These are phyloP conservation scores for Harringtonia lauricola DNA, from an alignment of 2,329 filamentous ascomycete genomes.

Conservation along the genomic window DNA sequence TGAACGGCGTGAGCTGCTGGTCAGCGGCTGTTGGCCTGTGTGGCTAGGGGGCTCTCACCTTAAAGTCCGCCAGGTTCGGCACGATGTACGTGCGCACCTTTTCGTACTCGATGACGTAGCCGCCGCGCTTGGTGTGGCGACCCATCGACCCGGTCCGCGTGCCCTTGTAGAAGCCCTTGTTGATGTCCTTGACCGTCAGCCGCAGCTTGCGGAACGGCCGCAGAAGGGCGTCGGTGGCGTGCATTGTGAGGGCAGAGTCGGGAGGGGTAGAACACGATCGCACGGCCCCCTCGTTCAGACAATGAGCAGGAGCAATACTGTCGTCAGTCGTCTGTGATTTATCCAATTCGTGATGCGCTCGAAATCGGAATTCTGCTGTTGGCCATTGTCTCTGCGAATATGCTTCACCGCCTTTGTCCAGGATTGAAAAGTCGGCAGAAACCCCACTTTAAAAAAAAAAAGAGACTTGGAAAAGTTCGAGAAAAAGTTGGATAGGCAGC, in stretches of 20 bases:
- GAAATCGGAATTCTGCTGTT: no score
- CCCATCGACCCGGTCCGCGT: conserved; percentile 84
- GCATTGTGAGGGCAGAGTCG: conserved; percentile 34
- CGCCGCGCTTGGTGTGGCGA: conserved; percentile 69
- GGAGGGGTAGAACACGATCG: no score
- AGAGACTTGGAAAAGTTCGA: no score
- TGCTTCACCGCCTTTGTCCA: conserved; percentile 9
- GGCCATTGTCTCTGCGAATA: no score
- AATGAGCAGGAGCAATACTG: no score
- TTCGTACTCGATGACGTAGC: conserved; percentile 70
- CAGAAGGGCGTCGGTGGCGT: conserved; percentile 56
- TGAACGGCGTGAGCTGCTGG: conserved; percentile 68
- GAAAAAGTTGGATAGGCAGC: conserved; percentile 1
- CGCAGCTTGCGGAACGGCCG: conserved; percentile 61
- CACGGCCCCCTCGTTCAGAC: no score
- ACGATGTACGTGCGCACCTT: conserved; percentile 89
- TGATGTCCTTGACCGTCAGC: conserved; percentile 87
- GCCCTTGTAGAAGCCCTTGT: conserved; percentile 95
- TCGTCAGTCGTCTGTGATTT: no score
- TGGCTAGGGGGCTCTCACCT: conserved; percentile 36
- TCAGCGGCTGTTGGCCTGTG: conserved; percentile 9
- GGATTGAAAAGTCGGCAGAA: conserved; percentile 8
- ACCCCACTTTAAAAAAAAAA: conserved; percentile 11
- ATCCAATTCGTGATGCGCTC: no score
- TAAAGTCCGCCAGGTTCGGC: conserved; percentile 54